Evolutionary conservation across 495 filamentous ascomycete genomes (phyloP).

Genomic region (Bacidia rubella): DNA sequence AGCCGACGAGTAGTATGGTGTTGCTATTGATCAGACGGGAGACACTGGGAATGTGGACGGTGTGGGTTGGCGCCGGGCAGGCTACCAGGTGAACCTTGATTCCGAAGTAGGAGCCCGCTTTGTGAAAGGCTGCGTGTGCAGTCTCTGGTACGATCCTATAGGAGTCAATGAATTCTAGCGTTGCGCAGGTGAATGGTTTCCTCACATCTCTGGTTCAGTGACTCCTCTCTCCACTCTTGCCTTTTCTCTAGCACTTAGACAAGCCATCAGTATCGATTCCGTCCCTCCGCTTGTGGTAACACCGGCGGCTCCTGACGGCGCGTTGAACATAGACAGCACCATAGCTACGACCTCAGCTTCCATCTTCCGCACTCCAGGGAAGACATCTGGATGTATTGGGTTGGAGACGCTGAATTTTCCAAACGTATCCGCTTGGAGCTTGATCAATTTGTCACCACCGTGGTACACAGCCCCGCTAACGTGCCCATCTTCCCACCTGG

Average conservation of each 20-base stretch:
- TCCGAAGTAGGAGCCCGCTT: conserved; percentile 86
- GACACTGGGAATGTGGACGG: conserved; percentile 64
- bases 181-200: neutral
- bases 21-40: conserved; percentile 85
- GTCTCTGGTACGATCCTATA: conserved; percentile 83
- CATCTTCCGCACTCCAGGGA: conserved; percentile 97
- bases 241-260: conserved; percentile 76
- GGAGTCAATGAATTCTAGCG: neutral
- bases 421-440: conserved; percentile 84
- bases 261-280: conserved; percentile 93
- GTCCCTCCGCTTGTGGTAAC: conserved; percentile 89
- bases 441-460: conserved; percentile 69
- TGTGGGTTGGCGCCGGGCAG: conserved; percentile 73
- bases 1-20: conserved; percentile 91
- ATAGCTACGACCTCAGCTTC: conserved; percentile 96
- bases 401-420: conserved; percentile 90
- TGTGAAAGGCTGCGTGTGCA: conserved; percentile 90
- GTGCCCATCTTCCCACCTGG: conserved; percentile 87
- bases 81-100: conserved; percentile 86
- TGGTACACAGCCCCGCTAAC: conserved; percentile 97
- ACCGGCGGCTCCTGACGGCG: conserved; percentile 68
- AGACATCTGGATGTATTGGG: conserved; percentile 97
- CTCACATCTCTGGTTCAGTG: conserved; percentile 86
- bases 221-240: conserved; percentile 71
- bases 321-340: conserved; percentile 85